Evolutionary conservation across 1,284 basidiomycete species (phyloP).

Genomic region (Coriolopsis trogii): DNA sequence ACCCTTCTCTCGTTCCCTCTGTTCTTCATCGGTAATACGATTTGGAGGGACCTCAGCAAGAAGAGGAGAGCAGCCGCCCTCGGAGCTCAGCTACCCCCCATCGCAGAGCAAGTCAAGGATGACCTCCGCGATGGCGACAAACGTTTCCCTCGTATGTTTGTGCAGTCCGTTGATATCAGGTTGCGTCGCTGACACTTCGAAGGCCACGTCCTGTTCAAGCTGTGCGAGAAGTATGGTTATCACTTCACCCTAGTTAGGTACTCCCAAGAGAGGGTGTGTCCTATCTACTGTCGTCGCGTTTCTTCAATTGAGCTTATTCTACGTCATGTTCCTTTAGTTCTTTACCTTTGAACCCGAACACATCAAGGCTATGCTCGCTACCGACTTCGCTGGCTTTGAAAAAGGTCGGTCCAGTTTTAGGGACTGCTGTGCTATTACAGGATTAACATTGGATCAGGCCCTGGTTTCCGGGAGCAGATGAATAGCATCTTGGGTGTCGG

Average conservation of each 20-base stretch:
- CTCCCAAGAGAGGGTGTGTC: constrained; percentile 25
- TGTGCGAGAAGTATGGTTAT: constrained; percentile 24
- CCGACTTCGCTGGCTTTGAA: constrained; percentile 33
- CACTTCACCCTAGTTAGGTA: constrained; percentile 21
- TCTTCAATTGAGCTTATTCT: not conserved
- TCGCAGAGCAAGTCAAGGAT: no score
- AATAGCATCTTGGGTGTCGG: constrained; percentile 37
- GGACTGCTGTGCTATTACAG: not conserved
- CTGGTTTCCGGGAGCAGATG: constrained; percentile 23
- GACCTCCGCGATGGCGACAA: no score
- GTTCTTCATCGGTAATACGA: no score
- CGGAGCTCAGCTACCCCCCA: no score
- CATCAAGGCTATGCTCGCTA: constrained; percentile 36
- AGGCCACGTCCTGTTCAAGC: constrained; percentile 25
- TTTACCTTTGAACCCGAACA: constrained; percentile 35
- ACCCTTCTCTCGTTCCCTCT: no score
- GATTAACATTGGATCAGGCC: constrained; percentile 6
- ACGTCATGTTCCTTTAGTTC: constrained; percentile 19
- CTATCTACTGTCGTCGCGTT: not conserved
- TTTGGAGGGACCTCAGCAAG: no score
- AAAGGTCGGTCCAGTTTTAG: constrained; percentile 28
- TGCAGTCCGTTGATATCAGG: not conserved
- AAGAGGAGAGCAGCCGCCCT: no score
- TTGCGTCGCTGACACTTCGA: not conserved
- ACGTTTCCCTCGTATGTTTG: not conserved